These are phyloP conservation scores for Zymoseptoria pseudotritici DNA, from an alignment of 2,329 filamentous ascomycete species.

Conservation along the genomic window DNA sequence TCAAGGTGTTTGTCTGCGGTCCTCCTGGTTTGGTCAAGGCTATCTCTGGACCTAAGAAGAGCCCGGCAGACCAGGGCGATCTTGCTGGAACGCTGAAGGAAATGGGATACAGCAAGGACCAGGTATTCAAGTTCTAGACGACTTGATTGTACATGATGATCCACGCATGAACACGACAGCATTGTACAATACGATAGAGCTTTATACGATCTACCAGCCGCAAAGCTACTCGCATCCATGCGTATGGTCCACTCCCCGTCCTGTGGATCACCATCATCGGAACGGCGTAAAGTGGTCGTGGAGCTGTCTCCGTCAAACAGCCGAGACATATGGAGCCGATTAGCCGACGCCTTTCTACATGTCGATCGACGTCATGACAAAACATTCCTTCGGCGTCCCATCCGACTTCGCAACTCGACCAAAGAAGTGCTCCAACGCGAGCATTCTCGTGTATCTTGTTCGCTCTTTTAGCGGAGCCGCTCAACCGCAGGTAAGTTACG, in stretches of 20 bases:
- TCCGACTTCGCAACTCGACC: background rate
- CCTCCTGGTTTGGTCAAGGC: constrained; percentile 91
- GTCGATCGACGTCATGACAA: background rate
- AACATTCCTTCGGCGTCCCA: background rate
- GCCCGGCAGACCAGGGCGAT: constrained; percentile 90
- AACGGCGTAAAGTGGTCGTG: too few species aligned
- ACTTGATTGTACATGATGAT: background rate
- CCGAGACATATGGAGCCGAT: background rate
- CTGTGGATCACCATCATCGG: background rate
- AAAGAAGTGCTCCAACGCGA: background rate
- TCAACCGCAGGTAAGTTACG: background rate
- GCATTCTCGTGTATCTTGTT: background rate
- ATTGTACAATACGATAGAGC: constrained; percentile 9
- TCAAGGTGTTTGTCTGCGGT: constrained; percentile 95
- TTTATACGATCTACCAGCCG: background rate
- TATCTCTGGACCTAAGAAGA: constrained; percentile 81
- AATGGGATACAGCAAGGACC: constrained; percentile 74
- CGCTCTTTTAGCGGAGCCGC: background rate
- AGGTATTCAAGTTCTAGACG: constrained; percentile 91
- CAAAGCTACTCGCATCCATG: background rate
- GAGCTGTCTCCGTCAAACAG: background rate
- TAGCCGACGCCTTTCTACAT: background rate
- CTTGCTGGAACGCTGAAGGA: constrained; percentile 74
- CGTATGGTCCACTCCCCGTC: background rate
- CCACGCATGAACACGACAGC: background rate